phyloP scores from a whole-genome alignment of 345 rosid genomes.

The Lepidium africanum region DNA sequence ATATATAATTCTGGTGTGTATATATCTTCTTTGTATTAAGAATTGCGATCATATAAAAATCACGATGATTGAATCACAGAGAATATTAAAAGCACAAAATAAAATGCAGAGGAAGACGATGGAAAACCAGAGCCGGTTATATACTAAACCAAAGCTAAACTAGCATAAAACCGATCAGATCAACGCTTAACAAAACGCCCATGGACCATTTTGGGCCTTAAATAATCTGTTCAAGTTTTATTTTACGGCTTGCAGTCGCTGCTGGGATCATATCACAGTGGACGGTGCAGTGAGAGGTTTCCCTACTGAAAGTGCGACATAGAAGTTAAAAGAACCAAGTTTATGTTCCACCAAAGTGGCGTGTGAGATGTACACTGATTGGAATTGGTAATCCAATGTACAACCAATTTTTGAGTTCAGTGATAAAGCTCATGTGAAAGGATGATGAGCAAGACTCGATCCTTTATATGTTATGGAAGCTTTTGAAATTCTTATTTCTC shows the following conservation, averaged over 20 bases:
- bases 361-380: constrained; percentile 12
- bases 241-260: constrained; percentile 76
- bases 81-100: background rate
- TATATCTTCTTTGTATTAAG: background rate
- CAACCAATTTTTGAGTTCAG: constrained; percentile 14
- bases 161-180: background rate
- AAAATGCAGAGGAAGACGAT: background rate
- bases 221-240: too few species aligned
- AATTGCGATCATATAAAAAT: background rate
- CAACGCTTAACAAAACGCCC: background rate
- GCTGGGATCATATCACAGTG: constrained; percentile 91
- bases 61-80: background rate
- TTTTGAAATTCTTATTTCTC: too few species aligned
- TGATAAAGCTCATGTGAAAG: constrained; percentile 6
- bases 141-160: background rate
- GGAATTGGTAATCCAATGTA: constrained; percentile 17
- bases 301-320: constrained; percentile 85
- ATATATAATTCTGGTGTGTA: background rate
- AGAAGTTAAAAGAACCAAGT: constrained; percentile 91
- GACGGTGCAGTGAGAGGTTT: constrained; percentile 95
- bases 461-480: too few species aligned
- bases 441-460: background rate
- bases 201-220: constrained; percentile 7
- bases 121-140: background rate
- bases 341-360: constrained; percentile 92